phyloP scores from a whole-genome alignment of 1,284 basidiomycete species.

The Fomitopsis betulina region DNA sequence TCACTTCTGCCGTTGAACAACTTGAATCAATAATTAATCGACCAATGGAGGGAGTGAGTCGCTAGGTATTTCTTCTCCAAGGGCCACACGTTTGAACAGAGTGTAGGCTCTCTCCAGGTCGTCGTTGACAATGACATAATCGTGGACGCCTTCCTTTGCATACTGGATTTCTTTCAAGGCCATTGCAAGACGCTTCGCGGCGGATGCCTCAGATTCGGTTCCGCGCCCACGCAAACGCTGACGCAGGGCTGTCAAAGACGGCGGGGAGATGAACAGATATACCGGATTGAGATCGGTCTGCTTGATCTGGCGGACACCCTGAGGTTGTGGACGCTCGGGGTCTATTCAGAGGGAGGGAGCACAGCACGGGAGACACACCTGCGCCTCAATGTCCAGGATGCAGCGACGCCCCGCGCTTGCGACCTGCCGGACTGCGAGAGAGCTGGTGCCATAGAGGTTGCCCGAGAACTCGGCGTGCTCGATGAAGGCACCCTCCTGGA shows the following conservation, averaged over 20 bases:
- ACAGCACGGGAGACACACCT: conserved; percentile 48
- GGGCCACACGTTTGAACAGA: conserved; percentile 65
- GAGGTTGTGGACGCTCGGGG: conserved; percentile 14
- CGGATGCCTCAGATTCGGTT: conserved; percentile 78
- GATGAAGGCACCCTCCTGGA: conserved; percentile 64
- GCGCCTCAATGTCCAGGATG: conserved; percentile 95
- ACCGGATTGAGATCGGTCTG: conserved; percentile 76
- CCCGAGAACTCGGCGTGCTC: conserved; percentile 85
- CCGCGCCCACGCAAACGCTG: conserved; percentile 74
- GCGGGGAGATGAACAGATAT: conserved; percentile 93
- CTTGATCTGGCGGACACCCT: conserved; percentile 86
- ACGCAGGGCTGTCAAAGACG: conserved; percentile 65
- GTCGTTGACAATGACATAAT: conserved; percentile 91
- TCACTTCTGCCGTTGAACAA: not conserved
- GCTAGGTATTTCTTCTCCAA: conserved; percentile 52
- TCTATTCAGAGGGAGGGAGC: conserved; percentile 9
- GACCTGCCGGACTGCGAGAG: conserved; percentile 59
- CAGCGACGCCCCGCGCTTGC: conserved; percentile 67
- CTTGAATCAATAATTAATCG: conserved; percentile 30
- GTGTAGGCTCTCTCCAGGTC: conserved; percentile 82
- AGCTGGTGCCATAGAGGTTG: conserved; percentile 92
- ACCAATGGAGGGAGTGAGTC: conserved; percentile 59
- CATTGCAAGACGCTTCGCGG: conserved; percentile 75
- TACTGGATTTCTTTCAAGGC: conserved; percentile 86
- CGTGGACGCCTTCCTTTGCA: conserved; percentile 76